These are phyloP conservation scores for Fusarium sp. DNA, from an alignment of 2,329 filamentous ascomycete species.

Conservation along the genomic window DNA sequence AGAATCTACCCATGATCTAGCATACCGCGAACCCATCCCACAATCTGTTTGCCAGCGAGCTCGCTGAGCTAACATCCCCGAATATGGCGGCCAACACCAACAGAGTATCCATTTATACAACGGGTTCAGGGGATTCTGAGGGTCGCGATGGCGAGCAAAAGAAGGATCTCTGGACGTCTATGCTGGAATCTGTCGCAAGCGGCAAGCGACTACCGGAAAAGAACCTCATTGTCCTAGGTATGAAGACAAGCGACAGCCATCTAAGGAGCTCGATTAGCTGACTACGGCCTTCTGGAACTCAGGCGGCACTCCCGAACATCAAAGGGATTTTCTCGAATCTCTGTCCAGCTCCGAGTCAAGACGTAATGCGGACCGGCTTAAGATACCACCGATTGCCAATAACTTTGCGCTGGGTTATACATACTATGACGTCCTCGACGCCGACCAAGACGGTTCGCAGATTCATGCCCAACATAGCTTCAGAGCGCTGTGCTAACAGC, in stretches of 20 bases:
- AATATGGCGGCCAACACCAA: slow-evolving; percentile 68
- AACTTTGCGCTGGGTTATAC: slow-evolving; percentile 94
- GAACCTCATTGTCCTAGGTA: slow-evolving; percentile 89
- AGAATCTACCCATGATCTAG: slow-evolving; percentile 31
- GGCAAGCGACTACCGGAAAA: slow-evolving; percentile 93
- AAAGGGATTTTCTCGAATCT: slow-evolving; percentile 85
- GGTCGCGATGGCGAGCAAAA: slow-evolving; percentile 78
- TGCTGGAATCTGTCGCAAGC: slow-evolving; percentile 91
- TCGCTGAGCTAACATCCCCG: slow-evolving; percentile 37
- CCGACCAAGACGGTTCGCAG: slow-evolving; percentile 86
- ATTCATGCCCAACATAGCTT: neutral
- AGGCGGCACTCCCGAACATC: slow-evolving; percentile 87
- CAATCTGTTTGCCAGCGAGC: slow-evolving; percentile 26
- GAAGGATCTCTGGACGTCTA: slow-evolving; percentile 94
- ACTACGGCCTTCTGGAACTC: slow-evolving; percentile 45
- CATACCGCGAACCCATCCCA: slow-evolving; percentile 14
- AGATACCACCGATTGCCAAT: slow-evolving; percentile 86
- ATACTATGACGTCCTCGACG: slow-evolving; percentile 93
- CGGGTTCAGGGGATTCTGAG: slow-evolving; percentile 69
- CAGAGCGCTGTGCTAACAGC: slow-evolving; percentile 38
- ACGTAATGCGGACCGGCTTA: slow-evolving; percentile 70
- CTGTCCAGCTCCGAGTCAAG: slow-evolving; percentile 69
- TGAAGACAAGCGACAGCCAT: slow-evolving; percentile 41
- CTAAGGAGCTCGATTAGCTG: slow-evolving; percentile 45
- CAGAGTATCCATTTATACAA: slow-evolving; percentile 72